Percentiles rank a stretch among this genome's conserved stretches.
phyloP scores from a whole-genome alignment of 2,329 filamentous ascomycete species.

The Malbranchea cinnamomea region DNA sequence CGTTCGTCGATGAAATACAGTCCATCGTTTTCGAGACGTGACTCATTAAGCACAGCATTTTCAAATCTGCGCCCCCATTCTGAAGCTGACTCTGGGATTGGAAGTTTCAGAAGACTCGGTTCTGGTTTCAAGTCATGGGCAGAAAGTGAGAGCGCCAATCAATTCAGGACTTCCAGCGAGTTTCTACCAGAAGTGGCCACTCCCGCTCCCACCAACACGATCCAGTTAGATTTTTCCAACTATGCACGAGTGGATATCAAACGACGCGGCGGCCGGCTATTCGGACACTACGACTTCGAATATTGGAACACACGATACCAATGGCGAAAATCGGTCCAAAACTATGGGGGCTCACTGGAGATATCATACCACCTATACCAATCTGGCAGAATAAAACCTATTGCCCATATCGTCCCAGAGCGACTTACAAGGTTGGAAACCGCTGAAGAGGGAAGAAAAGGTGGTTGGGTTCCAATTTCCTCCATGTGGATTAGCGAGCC shows the following conservation, averaged over 20 bases:
- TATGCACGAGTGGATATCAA: constrained; percentile 83
- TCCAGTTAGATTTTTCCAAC: constrained; percentile 91
- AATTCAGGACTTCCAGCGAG: constrained; percentile 8
- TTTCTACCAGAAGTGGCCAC: constrained; percentile 1
- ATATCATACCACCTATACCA: constrained; percentile 70
- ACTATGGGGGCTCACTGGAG: constrained; percentile 46
- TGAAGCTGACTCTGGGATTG: constrained; percentile 31
- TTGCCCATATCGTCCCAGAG: constrained; percentile 79
- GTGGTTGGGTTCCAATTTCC: constrained; percentile 81
- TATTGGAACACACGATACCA: constrained; percentile 81
- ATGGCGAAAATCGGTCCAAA: constrained; percentile 63
- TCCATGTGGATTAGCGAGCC: constrained; percentile 80
- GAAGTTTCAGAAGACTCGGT: constrained; percentile 39
- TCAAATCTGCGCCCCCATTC: constrained; percentile 41
- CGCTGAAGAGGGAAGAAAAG: constrained; percentile 56
- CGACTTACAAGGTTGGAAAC: constrained; percentile 56
- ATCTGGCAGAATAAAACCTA: constrained; percentile 44
- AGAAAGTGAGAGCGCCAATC: constrained; percentile 21
- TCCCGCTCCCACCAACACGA: constrained; percentile 52
- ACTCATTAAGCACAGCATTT: constrained; percentile 43
- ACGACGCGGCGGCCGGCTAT: constrained; percentile 48
- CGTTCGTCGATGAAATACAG: constrained; percentile 60
- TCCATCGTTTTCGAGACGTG: constrained; percentile 34
- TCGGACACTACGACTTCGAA: constrained; percentile 76
- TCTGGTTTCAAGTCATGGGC: constrained; percentile 42